Percentiles rank a stretch among this genome's conserved stretches.
phyloP scores from a whole-genome alignment of 169 alveolate species.

The Eimeria praecox region DNA sequence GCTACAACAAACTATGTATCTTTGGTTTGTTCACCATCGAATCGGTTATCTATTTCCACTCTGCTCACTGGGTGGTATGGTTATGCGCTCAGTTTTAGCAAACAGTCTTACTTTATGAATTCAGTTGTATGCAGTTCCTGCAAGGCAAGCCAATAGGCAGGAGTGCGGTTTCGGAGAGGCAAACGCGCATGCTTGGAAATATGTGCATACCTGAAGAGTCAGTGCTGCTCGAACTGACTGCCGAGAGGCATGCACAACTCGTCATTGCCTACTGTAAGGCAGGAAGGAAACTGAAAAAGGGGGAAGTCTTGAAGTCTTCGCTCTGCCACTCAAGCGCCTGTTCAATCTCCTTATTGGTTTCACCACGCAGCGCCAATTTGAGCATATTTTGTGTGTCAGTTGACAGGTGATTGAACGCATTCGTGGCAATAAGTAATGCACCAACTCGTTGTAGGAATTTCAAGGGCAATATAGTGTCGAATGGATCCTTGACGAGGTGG shows the following conservation, averaged over 20 bases:
- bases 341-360: not conserved
- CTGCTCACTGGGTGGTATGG: not conserved
- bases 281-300: not conserved
- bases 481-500: conserved; percentile 74
- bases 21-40: not conserved
- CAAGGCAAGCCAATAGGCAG: not conserved
- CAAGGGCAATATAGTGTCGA: conserved; percentile 22
- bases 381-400: conserved; percentile 44
- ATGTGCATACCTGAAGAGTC: not conserved
- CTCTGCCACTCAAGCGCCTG: conserved; percentile 53
- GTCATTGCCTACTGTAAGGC: not conserved
- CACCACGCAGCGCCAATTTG: not conserved
- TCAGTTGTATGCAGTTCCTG: not conserved
- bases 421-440: not conserved
- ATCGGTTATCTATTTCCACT: not conserved
- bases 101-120: not conserved
- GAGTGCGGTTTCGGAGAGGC: not conserved
- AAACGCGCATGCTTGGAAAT: not conserved
- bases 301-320: not conserved
- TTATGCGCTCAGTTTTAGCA: not conserved
- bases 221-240: not conserved
- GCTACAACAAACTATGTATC: not conserved
- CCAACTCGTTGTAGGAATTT: conserved; percentile 1
- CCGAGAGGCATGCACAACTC: not conserved
- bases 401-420: not conserved